Evolutionary conservation across 805 yeast species (phyloP).

Genomic region (Yamadazyma nakazawae): DNA sequence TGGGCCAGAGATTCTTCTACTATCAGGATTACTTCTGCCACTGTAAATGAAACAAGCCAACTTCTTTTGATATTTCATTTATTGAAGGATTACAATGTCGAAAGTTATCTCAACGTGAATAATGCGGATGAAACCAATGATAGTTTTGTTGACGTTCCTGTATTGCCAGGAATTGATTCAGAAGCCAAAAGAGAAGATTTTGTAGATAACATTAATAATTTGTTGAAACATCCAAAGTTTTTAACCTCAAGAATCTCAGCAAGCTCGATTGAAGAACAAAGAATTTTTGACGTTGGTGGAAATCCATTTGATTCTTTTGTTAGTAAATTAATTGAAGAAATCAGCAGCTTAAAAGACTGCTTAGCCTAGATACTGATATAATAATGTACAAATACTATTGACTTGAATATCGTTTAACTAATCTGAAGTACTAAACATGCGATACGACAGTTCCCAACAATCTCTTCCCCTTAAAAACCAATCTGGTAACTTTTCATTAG

Average conservation of each 20-base stretch:
- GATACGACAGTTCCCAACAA: slow-evolving; percentile 56
- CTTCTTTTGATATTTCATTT: slow-evolving; percentile 61
- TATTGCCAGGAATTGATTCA: slow-evolving; percentile 61
- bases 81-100: slow-evolving; percentile 51
- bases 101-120: slow-evolving; percentile 36
- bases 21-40: slow-evolving; percentile 34
- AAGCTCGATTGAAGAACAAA: slow-evolving; percentile 62
- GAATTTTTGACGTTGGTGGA: slow-evolving; percentile 49
- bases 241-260: slow-evolving; percentile 66
- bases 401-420: background rate
- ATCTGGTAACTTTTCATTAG: slow-evolving; percentile 59
- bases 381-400: background rate
- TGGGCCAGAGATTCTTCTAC: slow-evolving; percentile 63
- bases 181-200: slow-evolving; percentile 58
- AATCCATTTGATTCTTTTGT: slow-evolving; percentile 22
- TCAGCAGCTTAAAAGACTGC: slow-evolving; percentile 32
- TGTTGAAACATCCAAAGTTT: slow-evolving; percentile 84
- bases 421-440: slow-evolving; percentile 1
- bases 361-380: background rate
- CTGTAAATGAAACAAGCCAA: slow-evolving; percentile 48
- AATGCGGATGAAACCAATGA: slow-evolving; percentile 11
- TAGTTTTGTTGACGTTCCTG: slow-evolving; percentile 24
- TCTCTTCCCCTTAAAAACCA: slow-evolving; percentile 72
- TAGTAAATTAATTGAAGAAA: slow-evolving; percentile 33
- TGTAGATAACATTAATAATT: slow-evolving; percentile 59